phyloP scores from a whole-genome alignment of 2,329 filamentous ascomycete species.

The Colletotrichum musicola region DNA sequence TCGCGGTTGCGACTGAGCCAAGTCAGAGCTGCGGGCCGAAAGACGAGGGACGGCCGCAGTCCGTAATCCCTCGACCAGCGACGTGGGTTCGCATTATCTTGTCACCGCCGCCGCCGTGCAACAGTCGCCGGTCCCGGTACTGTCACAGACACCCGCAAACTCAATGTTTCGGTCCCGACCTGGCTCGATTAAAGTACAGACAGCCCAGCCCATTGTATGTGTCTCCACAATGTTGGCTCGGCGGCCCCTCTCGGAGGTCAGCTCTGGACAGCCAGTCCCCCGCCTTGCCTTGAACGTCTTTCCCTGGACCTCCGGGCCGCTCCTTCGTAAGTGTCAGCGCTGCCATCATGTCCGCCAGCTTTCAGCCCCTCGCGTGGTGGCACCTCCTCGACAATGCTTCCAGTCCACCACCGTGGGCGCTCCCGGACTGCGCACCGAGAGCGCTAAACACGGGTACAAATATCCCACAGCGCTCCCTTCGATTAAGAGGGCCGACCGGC shows the following conservation, averaged over 20 bases:
- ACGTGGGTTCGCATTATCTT: neutral
- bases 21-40: conserved; percentile 8
- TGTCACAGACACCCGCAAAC: neutral
- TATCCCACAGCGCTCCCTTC: neutral
- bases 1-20: conserved; percentile 28
- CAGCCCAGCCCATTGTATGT: no score
- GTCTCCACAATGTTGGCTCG: neutral
- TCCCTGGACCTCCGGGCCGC: neutral
- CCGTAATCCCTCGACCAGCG: conserved; percentile 1
- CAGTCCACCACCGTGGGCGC: neutral
- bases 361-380: conserved; percentile 12
- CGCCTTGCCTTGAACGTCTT: no score
- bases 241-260: no score
- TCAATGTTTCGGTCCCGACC: conserved; percentile 10
- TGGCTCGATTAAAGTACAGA: no score
- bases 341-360: neutral
- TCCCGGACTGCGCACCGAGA: neutral
- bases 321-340: neutral
- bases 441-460: neutral
- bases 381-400: neutral
- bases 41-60: neutral
- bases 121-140: conserved; percentile 5
- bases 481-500: neutral
- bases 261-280: neutral
- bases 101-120: conserved; percentile 14